Base-by-base conservation (phyloP, 257 asterid species). In the Primulina huaijiensis region DNA sequence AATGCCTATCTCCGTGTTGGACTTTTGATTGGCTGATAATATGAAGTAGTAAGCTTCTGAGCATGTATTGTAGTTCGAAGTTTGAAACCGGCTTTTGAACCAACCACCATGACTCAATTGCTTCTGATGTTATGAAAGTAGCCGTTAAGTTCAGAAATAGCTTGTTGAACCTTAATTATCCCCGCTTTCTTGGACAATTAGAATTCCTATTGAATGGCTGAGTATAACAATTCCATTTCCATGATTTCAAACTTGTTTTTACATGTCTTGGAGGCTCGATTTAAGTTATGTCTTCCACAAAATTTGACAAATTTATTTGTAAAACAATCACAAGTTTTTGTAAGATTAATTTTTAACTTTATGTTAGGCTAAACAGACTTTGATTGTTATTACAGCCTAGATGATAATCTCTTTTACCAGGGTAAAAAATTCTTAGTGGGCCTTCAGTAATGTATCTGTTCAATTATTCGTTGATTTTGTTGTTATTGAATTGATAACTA, bases 381-480 rank as follows among this genome's bases (percentile, higher is more conserved):
- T 29, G 23, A 59, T 65, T 23, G 16, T 61, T 21, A 33, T 55
- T 5, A 35, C 63, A 61, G 40, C 52, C 46, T 21, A 34, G 50
- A 43, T 30, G 69, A 62, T 60, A n/a, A 56, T 56, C 46, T 9
- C 33, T 52, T 20, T 20, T 35, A 37, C 37, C 25, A 7, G 34
- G 34, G 4, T 4, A 56, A 23, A 21, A 23, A 9, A 11, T 7
- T 21, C n/a, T 46, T 12, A 55, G 62, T 27, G 59, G n/a, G 50
- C 60, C 40, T 61, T 43, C 30, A 53, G 62, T 40, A 31, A 37
- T 46, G 34, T 57, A 23, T 52, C 35, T 25, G 57, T 43, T 59
- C n/a, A 43, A 43, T 10, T 62, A 34, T 66, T 60, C 50, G 20
- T 62, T 60, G 53, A 31, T 30, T 60, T 74, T 66, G 64, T 20